These are phyloP conservation scores for Agaricales sp. DNA, from an alignment of 1,284 basidiomycete genomes.

Conservation along the genomic window DNA sequence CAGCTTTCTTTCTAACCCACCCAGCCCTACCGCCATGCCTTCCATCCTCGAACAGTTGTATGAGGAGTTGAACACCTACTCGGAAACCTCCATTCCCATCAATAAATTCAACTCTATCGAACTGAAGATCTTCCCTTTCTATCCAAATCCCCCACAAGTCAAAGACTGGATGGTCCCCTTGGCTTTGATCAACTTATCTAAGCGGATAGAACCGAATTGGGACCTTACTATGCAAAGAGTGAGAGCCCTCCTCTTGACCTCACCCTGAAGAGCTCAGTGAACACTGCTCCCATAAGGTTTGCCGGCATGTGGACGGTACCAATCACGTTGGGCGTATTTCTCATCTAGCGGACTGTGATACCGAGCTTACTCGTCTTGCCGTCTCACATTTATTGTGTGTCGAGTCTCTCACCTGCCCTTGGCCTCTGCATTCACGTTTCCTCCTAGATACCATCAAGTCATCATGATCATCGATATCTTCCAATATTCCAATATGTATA, in stretches of 20 bases:
- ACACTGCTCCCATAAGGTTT: conserved; percentile 39
- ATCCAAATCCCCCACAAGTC: conserved; percentile 85
- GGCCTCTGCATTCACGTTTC: conserved; percentile 1
- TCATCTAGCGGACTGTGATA: conserved; percentile 84
- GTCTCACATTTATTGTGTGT: conserved; percentile 82
- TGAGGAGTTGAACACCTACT: conserved; percentile 95
- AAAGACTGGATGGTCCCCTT: conserved; percentile 96
- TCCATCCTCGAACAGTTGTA: conserved; percentile 93
- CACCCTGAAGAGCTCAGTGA: not conserved
- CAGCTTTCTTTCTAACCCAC: conserved; percentile 71
- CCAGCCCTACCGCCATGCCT: conserved; percentile 65
- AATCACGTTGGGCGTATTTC: conserved; percentile 91
- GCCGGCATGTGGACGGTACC: conserved; percentile 78
- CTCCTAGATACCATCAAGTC: conserved; percentile 82
- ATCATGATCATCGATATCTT: conserved; percentile 96
- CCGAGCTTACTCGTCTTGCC: conserved; percentile 76
- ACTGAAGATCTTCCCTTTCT: conserved; percentile 93
- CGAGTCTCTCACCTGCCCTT: conserved; percentile 18
- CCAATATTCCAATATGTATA: conserved; percentile 98
- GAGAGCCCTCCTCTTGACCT: conserved; percentile 6
- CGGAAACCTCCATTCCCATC: conserved; percentile 85
- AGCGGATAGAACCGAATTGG: conserved; percentile 86
- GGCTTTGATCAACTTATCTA: conserved; percentile 76
- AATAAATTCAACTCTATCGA: conserved; percentile 89
- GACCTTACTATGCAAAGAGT: conserved; percentile 91